Conservation (phyloP, 164 flowering plant species). For the Paratinospora sagittata region DNA sequence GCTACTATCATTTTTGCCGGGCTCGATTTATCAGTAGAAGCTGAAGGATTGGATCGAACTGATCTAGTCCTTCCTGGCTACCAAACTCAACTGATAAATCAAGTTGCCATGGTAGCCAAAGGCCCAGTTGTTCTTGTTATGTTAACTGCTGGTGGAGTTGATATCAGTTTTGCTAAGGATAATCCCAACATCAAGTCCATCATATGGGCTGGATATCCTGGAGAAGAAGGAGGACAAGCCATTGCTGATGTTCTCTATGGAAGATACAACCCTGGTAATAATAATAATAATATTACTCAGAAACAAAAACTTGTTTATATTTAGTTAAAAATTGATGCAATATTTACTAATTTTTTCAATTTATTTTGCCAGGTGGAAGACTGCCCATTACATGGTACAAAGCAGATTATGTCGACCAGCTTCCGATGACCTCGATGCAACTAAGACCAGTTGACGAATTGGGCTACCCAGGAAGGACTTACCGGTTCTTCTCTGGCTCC, state of each 20-base stretch:
- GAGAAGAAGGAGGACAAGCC: constrained; percentile 40
- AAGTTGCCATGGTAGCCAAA: constrained; percentile 24
- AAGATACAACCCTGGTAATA: constrained; percentile 26
- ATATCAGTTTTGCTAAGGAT: constrained; percentile 23
- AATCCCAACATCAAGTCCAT: constrained; percentile 28
- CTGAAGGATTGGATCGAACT: constrained; percentile 30
- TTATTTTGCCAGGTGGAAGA: constrained; percentile 29
- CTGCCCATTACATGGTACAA: constrained; percentile 40
- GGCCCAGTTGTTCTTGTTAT: constrained; percentile 32
- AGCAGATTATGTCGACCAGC: constrained; percentile 12
- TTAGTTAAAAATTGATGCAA: no score
- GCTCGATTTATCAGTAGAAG: constrained; percentile 33
- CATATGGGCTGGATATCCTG: constrained; percentile 49
- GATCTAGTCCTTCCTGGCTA: constrained; percentile 38
- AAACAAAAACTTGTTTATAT: no score
- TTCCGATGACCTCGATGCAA: constrained; percentile 43
- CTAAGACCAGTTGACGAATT: constrained; percentile 21
- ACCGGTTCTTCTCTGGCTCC: constrained; percentile 37
- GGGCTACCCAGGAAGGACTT: constrained; percentile 45
- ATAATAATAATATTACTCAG: no score
- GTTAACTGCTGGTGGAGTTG: constrained; percentile 31
- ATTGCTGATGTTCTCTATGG: constrained; percentile 38
- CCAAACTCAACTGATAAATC: constrained; percentile 21
- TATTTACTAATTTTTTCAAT: neutral
- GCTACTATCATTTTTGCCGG: constrained; percentile 38